Evolutionary conservation across 108 stramenopile genomes (phyloP), one percentile per base, ranked within the genome.

Genomic region (Cyclostephanos invisitatus): DNA sequence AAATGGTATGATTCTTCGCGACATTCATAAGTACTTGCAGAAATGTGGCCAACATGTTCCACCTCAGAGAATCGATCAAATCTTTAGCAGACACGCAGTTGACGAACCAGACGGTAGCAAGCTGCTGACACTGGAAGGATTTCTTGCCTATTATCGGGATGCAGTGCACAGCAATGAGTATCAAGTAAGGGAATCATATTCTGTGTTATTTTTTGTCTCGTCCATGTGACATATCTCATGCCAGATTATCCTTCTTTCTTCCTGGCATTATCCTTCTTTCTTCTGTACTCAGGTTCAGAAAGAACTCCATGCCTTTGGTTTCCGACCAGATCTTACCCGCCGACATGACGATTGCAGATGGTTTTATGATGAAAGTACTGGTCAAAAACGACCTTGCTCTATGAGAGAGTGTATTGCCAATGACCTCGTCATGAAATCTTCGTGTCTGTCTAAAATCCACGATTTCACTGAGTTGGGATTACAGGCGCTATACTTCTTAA

Each of bases 121-220:
- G 70, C 78, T 83, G 18, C 69, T 98, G 22, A 91, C 71, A 59
- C 67, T 88, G 14, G 84, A 90, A 9, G 97, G 96, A 38, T 98
- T 98, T 64, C 83, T 97, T 17, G 84, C 83, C 7, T 96, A 96
- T 73, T 97, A 97, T 81, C 72, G 84, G 40, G 92, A 96, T 50
- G 73, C 72, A 4, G 82, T 86, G 5, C 86, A 88, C 61, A 78
- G 65, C 20, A 83, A 86, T 63, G 92, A 94, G 29, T 36, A 46
- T 18, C 62, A 83, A 66, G 92, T 85, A 67, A 74, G 89, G 83
- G 15, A 18, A 47, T 11, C 27, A 5, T 2, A 28, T 24, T 35
- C 38, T 54, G 32, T 67, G 53, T 44, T 48, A 54, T 20, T 35
- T 32, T 48, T 28, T 42, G 22, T 47, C 22, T 35, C 44, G 22